Evolutionary conservation across 495 filamentous ascomycete species (phyloP).

Genomic region (Darksidea phi): DNA sequence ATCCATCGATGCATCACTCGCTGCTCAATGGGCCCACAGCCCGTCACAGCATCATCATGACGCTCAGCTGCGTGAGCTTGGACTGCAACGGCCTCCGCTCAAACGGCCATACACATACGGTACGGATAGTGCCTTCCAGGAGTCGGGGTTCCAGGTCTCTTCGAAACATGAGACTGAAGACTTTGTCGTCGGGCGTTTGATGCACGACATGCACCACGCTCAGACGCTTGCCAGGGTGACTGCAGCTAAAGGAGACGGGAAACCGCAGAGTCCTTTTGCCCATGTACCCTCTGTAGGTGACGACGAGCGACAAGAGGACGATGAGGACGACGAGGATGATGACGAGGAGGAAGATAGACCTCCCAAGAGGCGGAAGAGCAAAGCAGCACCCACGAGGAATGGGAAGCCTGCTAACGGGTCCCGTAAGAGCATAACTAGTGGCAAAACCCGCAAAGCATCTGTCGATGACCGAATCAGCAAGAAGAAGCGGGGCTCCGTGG

Average conservation of each 20-base stretch:
- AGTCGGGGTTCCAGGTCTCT: constrained; percentile 7
- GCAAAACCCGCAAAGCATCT: constrained; percentile 12
- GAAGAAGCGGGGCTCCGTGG: constrained; percentile 21
- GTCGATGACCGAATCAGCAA: constrained; percentile 17
- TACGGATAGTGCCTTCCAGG: constrained; percentile 28
- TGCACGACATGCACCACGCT: constrained; percentile 12
- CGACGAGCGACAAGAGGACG: constrained; percentile 20
- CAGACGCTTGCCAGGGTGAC: constrained; percentile 1
- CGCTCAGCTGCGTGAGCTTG: not conserved
- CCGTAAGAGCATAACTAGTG: not conserved
- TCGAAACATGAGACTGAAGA: constrained; percentile 20
- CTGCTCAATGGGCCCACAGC: constrained; percentile 20
- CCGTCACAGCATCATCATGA: constrained; percentile 6
- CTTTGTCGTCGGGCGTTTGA: constrained; percentile 13
- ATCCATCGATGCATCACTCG: constrained; percentile 29
- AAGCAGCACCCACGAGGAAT: constrained; percentile 34
- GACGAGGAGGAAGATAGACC: constrained; percentile 35
- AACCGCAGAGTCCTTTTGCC: constrained; percentile 49
- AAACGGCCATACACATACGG: constrained; percentile 31
- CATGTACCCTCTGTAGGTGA: constrained; percentile 5
- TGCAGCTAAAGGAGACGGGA: constrained; percentile 55
- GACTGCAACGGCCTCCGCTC: constrained; percentile 6
- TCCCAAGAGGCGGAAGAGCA: constrained; percentile 5
- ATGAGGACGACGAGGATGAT: constrained; percentile 40
- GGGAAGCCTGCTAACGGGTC: not conserved